phyloP scores from a whole-genome alignment of 768 basidiomycete genomes.

The Leucocoprinus leucothites region DNA sequence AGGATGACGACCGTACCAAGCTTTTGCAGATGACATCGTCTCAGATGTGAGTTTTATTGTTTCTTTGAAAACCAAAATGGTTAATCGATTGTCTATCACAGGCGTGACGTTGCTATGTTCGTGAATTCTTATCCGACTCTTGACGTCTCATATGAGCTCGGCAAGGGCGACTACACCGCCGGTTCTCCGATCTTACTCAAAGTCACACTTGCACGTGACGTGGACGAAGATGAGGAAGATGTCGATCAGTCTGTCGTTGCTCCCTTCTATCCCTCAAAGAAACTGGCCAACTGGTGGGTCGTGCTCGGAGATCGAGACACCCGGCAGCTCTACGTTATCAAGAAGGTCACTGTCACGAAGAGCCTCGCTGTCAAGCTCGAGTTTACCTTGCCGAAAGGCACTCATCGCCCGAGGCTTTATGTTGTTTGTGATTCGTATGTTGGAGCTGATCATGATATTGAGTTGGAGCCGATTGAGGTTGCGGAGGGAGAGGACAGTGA shows the following conservation, averaged over 20 bases:
- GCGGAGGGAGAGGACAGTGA: constrained; percentile 90
- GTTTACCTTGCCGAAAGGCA: constrained; percentile 83
- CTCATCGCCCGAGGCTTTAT: constrained; percentile 78
- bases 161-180: constrained; percentile 82
- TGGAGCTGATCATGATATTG: constrained; percentile 91
- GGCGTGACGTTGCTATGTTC: constrained; percentile 92
- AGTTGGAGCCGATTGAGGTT: constrained; percentile 78
- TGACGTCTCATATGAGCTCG: constrained; percentile 86
- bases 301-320: constrained; percentile 84
- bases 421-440: constrained; percentile 92
- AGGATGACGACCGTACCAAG: constrained; percentile 82
- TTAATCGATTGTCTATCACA: constrained; percentile 28
- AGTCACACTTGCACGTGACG: constrained; percentile 78
- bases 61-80: neutral
- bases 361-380: constrained; percentile 84
- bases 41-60: constrained; percentile 69
- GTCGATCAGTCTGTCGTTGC: constrained; percentile 87
- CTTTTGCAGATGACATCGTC: constrained; percentile 80
- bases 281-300: constrained; percentile 97
- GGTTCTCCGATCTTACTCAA: constrained; percentile 80
- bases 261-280: constrained; percentile 87
- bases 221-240: constrained; percentile 71
- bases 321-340: constrained; percentile 80
- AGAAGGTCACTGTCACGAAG: constrained; percentile 89
- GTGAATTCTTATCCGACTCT: constrained; percentile 98